These are phyloP conservation scores for Sextonia rubra DNA, from an alignment of 164 flowering plant genomes.

Conservation along the genomic window DNA sequence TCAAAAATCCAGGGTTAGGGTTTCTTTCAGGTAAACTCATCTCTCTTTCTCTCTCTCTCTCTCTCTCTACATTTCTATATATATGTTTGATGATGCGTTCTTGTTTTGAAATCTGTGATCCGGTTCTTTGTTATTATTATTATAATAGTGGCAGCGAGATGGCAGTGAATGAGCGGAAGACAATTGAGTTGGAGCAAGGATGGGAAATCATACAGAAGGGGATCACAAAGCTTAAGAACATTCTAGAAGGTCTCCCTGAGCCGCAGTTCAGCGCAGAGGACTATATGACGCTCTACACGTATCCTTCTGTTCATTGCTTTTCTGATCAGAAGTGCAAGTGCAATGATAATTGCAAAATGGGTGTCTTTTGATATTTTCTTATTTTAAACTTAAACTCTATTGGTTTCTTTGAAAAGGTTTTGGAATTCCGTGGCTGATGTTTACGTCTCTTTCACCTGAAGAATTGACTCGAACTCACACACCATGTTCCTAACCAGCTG, in stretches of 20 bases:
- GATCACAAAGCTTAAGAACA: slow-evolving; percentile 62
- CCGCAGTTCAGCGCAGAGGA: slow-evolving; percentile 65
- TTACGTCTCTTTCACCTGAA: too few species aligned
- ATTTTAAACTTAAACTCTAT: too few species aligned
- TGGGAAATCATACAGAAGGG: slow-evolving; percentile 79
- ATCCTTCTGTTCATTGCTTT: slow-evolving; percentile 14
- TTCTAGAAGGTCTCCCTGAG: slow-evolving; percentile 67
- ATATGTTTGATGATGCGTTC: neutral
- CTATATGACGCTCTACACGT: slow-evolving; percentile 86
- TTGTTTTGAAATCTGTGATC: neutral
- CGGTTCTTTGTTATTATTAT: too few species aligned
- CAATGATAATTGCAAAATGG: too few species aligned
- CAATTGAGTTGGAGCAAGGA: slow-evolving; percentile 69
- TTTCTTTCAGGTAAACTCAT: neutral
- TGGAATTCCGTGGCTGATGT: too few species aligned
- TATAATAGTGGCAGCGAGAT: neutral
- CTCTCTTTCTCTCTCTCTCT: too few species aligned
- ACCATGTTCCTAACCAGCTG: too few species aligned
- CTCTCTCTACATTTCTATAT: neutral
- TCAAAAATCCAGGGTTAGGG: neutral
- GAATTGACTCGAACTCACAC: too few species aligned
- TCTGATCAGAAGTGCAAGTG: too few species aligned
- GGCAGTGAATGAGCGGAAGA: slow-evolving; percentile 40
- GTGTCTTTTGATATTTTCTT: too few species aligned
- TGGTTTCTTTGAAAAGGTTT: too few species aligned